Percentiles rank a stretch among this genome's conserved stretches.
These are phyloP conservation scores for Rhododendron kiyosumense DNA, from an alignment of 148 eudicot species.

Conservation along the genomic window DNA sequence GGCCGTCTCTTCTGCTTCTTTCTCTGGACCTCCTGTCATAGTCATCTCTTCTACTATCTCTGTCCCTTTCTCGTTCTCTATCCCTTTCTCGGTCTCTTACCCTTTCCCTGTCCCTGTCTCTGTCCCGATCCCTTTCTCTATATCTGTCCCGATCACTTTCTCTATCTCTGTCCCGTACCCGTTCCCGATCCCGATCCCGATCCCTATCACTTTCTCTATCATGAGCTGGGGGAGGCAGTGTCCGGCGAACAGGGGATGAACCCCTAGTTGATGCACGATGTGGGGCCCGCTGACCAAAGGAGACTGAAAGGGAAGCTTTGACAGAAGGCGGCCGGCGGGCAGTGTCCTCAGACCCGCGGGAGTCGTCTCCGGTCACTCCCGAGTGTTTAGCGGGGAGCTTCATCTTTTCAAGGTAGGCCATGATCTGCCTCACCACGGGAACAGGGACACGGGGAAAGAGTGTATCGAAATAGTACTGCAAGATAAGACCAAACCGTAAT, in stretches of 20 bases:
- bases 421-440: slow-evolving; percentile 63
- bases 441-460: slow-evolving; percentile 93
- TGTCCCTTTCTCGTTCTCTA: slow-evolving; percentile 19
- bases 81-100: neutral
- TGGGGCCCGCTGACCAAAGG: slow-evolving; percentile 97
- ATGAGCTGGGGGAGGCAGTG: slow-evolving; percentile 47
- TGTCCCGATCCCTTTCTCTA: neutral
- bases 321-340: slow-evolving; percentile 98
- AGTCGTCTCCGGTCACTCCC: slow-evolving; percentile 75
- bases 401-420: slow-evolving; percentile 67
- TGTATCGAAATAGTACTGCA: slow-evolving; percentile 96
- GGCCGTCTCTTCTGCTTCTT: slow-evolving; percentile 42
- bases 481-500: slow-evolving; percentile 1
- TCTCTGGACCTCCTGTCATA: slow-evolving; percentile 48
- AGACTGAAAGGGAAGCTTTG: slow-evolving; percentile 92
- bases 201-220: slow-evolving; percentile 42
- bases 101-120: neutral
- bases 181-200: slow-evolving; percentile 36
- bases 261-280: slow-evolving; percentile 93
- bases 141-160: slow-evolving; percentile 30
- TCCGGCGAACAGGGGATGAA: slow-evolving; percentile 91
- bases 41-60: slow-evolving; percentile 53
- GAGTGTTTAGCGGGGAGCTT: slow-evolving; percentile 75
- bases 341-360: slow-evolving; percentile 88
- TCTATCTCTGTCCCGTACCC: slow-evolving; percentile 15